Percentiles rank a stretch among this genome's conserved stretches.
These are phyloP conservation scores for Ascoidea tarda DNA, from an alignment of 805 yeast genomes.

Conservation along the genomic window DNA sequence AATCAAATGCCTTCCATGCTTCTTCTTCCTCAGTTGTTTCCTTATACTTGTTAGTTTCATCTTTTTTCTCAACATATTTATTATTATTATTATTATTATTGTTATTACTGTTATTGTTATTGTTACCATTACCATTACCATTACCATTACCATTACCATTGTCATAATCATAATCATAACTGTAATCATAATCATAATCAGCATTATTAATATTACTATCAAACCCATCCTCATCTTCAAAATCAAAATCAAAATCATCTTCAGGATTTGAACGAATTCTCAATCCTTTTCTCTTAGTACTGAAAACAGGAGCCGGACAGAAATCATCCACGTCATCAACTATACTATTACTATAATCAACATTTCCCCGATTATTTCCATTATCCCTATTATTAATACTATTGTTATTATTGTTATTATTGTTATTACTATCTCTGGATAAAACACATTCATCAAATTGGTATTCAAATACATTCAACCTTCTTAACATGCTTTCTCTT, in stretches of 20 bases:
- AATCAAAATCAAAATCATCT: too few species aligned
- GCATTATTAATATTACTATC: constrained; percentile 14
- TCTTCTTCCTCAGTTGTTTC: neutral
- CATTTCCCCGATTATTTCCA: neutral
- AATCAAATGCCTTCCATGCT: neutral
- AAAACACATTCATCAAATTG: too few species aligned
- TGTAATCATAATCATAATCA: constrained; percentile 34
- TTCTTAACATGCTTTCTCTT: too few species aligned
- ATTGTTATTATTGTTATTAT: too few species aligned
- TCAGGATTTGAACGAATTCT: neutral
- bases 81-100: constrained; percentile 11
- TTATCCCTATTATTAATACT: neutral
- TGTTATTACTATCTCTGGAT: neutral
- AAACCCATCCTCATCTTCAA: too few species aligned
- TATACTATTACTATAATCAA: too few species aligned
- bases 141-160: constrained; percentile 53
- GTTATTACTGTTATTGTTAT: constrained; percentile 56
- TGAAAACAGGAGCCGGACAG: too few species aligned
- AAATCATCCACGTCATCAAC: too few species aligned
- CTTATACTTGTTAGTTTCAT: neutral
- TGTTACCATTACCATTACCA: constrained; percentile 74
- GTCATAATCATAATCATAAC: constrained; percentile 44
- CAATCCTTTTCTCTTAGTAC: neutral
- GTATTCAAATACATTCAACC: too few species aligned
- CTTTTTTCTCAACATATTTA: neutral